Evolutionary conservation across 73 alveolate species (phyloP).

Genomic region (Blepharisma stoltei): DNA sequence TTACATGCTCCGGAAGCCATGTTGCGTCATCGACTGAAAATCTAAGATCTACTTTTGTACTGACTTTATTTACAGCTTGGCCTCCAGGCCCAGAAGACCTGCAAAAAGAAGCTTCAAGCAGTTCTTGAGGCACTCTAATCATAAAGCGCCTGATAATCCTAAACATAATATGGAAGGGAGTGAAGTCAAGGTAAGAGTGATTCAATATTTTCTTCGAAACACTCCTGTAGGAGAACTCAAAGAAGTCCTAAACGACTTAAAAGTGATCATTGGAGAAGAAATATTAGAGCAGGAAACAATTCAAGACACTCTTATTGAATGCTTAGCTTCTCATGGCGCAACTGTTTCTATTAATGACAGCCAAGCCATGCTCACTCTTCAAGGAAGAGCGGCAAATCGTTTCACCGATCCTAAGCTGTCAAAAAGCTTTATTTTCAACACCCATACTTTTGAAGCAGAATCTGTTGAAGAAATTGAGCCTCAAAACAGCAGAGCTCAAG

Average conservation of each 20-base stretch:
- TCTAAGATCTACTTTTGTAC: constrained; percentile 55
- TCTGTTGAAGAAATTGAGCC: not conserved
- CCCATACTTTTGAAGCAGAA: not conserved
- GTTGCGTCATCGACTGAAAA: constrained; percentile 43
- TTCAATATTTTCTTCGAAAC: constrained; percentile 8
- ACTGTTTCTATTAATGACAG: not conserved
- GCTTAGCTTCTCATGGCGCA: constrained; percentile 1
- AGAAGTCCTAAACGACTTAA: constrained; percentile 18
- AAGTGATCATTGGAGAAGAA: constrained; percentile 7
- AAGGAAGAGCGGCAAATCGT: not conserved
- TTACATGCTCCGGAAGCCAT: constrained; percentile 34
- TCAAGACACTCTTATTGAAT: not conserved
- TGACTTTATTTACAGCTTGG: constrained; percentile 51
- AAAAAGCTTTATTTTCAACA: not conserved
- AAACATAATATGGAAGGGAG: not conserved
- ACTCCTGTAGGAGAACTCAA: constrained; percentile 31
- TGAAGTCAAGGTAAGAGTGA: constrained; percentile 15
- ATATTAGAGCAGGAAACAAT: not conserved
- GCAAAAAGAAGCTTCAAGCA: constrained; percentile 39
- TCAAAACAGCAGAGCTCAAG: not conserved
- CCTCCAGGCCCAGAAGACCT: constrained; percentile 67
- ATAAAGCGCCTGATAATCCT: too few species aligned
- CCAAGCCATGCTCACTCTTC: not conserved
- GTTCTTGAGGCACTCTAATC: constrained; percentile 35
- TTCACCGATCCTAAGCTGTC: constrained; percentile 12